Evolutionary conservation across 2,329 filamentous ascomycete species (phyloP), one percentile per base, ranked within the genome.

Genomic region (Neonectria coccinea): DNA sequence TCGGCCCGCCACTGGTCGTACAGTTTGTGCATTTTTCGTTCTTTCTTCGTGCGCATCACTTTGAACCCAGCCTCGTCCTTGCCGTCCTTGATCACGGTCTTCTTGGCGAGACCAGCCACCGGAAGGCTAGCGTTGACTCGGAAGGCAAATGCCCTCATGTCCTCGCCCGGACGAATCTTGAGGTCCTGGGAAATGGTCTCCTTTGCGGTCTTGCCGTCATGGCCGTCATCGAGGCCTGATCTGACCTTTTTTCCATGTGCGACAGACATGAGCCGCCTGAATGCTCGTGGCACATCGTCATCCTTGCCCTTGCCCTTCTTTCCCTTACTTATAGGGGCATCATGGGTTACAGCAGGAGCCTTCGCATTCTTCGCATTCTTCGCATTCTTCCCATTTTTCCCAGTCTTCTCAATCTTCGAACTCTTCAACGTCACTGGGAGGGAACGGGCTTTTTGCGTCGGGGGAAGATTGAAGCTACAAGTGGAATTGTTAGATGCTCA

Each of bases 201-300:
- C 3, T 69, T 76, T 10, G 66, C 59, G 25, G 62, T 64, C 41
- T 75, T 75, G n/a, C 55, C 53, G 5, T 55, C 73, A 51, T 73
- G 74, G n/a, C 92, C 92, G 68, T 96, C 88, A 75, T 97, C 91
- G 9, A 97, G 82, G 7, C 91, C 89, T 10, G 85, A 87, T 5
- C 85, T 84, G 10, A 85, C 78, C 65, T 84, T 86, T 74, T 88
- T 89, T n/a, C 88, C 78, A 16, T 83, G 79, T 44, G 90, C 87
- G 69, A 89, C 87, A 36, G 92, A 89, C 92, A 98, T 96, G 67
- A 98, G 81, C 12, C 94, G 89, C 66, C 88, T 88, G 79, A 99
- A 99, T 1, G 92, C 93, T 70, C 93, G 91, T 0, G 96, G 96
- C 1, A 92, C 94, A 80, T 98, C 96, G 77, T 97, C 90, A 42